phyloP scores from a whole-genome alignment of 2,329 filamentous ascomycete species.

The Alternaria viburni region DNA sequence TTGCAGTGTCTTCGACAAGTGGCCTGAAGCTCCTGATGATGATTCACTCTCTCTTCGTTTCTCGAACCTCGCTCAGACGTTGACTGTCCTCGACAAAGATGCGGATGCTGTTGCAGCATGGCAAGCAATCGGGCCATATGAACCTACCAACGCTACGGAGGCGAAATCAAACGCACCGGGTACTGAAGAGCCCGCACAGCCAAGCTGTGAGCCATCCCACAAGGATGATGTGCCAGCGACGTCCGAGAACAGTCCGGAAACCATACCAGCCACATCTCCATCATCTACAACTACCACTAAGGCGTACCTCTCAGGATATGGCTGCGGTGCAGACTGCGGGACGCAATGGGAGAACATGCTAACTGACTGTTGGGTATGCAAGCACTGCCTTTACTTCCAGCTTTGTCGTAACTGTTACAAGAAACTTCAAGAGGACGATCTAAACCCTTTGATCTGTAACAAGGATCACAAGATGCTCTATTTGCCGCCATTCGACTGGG shows the following conservation, averaged over 20 bases:
- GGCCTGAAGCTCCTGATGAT: neutral
- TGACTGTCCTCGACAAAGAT: neutral
- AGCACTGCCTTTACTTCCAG: neutral
- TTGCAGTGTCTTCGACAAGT: slow-evolving; percentile 1
- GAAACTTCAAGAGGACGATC: neutral
- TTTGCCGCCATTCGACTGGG: neutral
- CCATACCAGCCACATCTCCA: no score
- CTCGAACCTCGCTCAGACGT: neutral
- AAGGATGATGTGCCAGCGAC: no score
- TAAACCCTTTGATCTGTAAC: neutral
- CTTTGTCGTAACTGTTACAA: neutral
- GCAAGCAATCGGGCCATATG: neutral
- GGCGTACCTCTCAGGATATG: neutral
- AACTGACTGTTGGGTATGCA: neutral
- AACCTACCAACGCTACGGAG: neutral
- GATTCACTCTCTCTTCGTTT: neutral
- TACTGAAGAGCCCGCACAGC: neutral
- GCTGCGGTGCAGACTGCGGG: neutral
- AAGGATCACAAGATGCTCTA: neutral
- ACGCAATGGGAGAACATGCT: neutral
- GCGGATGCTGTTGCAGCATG: neutral
- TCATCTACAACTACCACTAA: neutral
- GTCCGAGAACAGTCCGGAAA: no score
- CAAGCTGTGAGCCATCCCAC: no score
- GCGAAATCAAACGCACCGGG: neutral